Conservation (phyloP, 1,284 basidiomycete genomes). For the Irpex lacteus region DNA sequence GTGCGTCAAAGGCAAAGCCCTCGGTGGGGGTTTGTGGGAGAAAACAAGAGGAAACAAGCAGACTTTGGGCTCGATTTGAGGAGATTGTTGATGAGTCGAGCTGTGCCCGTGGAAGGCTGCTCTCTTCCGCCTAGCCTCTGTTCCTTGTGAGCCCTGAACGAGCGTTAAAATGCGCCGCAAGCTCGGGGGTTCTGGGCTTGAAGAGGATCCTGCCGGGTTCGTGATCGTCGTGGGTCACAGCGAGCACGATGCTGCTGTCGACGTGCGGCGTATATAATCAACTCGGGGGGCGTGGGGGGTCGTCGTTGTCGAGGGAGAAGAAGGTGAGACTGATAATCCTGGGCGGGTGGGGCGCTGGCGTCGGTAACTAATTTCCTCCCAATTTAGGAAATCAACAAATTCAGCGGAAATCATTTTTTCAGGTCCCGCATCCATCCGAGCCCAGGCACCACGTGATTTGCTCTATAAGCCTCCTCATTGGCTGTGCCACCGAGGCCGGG, state of each 20-base stretch:
- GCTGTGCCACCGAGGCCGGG: too few relatives aligned
- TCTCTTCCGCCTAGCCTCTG: too few relatives aligned
- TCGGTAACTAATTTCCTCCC: background rate
- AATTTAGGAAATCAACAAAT: background rate
- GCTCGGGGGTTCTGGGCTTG: constrained; percentile 1
- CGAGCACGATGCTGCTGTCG: background rate
- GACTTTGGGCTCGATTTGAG: constrained; percentile 5
- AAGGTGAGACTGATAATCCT: background rate
- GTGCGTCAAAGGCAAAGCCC: constrained; percentile 1
- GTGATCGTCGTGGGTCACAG: background rate
- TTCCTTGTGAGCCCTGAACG: constrained; percentile 1
- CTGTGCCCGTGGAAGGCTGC: constrained; percentile 5
- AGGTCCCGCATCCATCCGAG: background rate
- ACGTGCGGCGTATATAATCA: background rate
- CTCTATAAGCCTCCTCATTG: background rate
- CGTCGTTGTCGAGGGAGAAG: background rate
- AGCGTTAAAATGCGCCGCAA: constrained; percentile 14
- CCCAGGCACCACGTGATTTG: background rate
- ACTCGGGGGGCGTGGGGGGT: background rate
- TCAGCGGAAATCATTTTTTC: background rate
- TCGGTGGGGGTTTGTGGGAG: constrained; percentile 4
- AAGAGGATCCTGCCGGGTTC: background rate
- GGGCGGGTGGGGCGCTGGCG: background rate
- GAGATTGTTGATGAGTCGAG: constrained; percentile 6
- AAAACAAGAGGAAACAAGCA: constrained; percentile 8